Conservation (phyloP, 768 basidiomycete species). For the Naematelia encephala region DNA sequence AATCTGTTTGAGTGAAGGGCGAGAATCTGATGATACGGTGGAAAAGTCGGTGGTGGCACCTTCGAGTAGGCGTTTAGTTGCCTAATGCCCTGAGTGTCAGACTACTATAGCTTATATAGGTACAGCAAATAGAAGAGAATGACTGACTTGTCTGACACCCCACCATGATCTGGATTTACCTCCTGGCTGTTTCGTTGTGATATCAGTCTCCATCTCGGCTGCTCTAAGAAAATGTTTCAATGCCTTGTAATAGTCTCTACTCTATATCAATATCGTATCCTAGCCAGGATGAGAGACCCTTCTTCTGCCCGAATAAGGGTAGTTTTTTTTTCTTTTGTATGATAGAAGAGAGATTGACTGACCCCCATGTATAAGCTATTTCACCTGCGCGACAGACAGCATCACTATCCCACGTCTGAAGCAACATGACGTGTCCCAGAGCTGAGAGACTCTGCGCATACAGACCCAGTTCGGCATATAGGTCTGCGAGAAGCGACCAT, state of each 20-base stretch:
- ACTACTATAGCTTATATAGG: too few relatives aligned
- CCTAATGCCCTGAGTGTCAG: constrained; percentile 1
- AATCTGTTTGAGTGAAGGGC: constrained; percentile 18
- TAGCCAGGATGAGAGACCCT: neutral
- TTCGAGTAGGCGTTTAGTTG: constrained; percentile 20
- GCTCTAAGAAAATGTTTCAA: constrained; percentile 44
- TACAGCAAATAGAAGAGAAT: neutral
- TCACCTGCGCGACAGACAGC: constrained; percentile 38
- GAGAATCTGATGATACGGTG: constrained; percentile 14
- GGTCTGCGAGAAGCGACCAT: constrained; percentile 49
- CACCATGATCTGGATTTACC: constrained; percentile 44
- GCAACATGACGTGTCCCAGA: constrained; percentile 37
- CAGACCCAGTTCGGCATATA: constrained; percentile 44
- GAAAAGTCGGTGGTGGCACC: constrained; percentile 3
- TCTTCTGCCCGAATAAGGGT: neutral
- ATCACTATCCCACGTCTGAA: constrained; percentile 40
- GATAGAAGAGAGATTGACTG: constrained; percentile 9
- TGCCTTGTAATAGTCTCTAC: constrained; percentile 45
- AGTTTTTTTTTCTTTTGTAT: too few relatives aligned
- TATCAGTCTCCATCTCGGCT: constrained; percentile 38
- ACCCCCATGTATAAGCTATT: constrained; percentile 41
- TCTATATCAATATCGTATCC: too few relatives aligned
- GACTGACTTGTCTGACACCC: constrained; percentile 20
- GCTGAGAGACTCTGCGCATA: constrained; percentile 36
- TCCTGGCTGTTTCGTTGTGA: neutral